Evolutionary conservation across 805 yeast species (phyloP).

Genomic region (Tetrapisispora arboricola): DNA sequence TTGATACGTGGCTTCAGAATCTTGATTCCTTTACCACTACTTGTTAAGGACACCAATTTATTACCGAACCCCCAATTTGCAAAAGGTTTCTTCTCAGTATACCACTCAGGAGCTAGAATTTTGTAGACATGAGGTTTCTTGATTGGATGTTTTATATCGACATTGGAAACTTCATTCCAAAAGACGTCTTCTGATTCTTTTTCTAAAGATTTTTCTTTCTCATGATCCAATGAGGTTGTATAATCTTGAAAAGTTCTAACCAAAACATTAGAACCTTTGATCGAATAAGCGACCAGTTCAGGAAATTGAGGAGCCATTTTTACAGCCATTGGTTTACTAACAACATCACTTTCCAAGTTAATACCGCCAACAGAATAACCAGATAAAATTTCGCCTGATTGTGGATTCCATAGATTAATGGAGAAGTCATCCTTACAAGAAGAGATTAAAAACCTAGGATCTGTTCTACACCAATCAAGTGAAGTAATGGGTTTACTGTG

Average conservation of each 20-base stretch:
- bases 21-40: slow-evolving; percentile 32
- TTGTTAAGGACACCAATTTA: slow-evolving; percentile 51
- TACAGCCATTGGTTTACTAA: slow-evolving; percentile 1
- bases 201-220: slow-evolving; percentile 17
- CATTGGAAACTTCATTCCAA: slow-evolving; percentile 70
- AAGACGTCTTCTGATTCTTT: slow-evolving; percentile 55
- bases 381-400: slow-evolving; percentile 58
- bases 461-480: slow-evolving; percentile 86
- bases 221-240: slow-evolving; percentile 17
- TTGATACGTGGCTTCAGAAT: slow-evolving; percentile 31
- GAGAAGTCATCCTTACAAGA: slow-evolving; percentile 78
- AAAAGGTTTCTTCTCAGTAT: slow-evolving; percentile 60
- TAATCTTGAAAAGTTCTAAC: slow-evolving; percentile 79
- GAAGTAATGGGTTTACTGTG: slow-evolving; percentile 83
- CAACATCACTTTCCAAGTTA: slow-evolving; percentile 11
- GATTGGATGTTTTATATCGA: slow-evolving; percentile 50
- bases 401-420: slow-evolving; percentile 84
- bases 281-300: slow-evolving; percentile 78
- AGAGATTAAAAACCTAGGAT: slow-evolving; percentile 65
- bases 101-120: slow-evolving; percentile 84
- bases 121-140: slow-evolving; percentile 57
- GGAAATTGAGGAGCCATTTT: slow-evolving; percentile 83
- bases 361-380: slow-evolving; percentile 54
- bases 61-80: slow-evolving; percentile 86
- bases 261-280: slow-evolving; percentile 71